Evolutionary conservation across 345 rosid genomes (phyloP).

Genomic region (Aegle marmelos): DNA sequence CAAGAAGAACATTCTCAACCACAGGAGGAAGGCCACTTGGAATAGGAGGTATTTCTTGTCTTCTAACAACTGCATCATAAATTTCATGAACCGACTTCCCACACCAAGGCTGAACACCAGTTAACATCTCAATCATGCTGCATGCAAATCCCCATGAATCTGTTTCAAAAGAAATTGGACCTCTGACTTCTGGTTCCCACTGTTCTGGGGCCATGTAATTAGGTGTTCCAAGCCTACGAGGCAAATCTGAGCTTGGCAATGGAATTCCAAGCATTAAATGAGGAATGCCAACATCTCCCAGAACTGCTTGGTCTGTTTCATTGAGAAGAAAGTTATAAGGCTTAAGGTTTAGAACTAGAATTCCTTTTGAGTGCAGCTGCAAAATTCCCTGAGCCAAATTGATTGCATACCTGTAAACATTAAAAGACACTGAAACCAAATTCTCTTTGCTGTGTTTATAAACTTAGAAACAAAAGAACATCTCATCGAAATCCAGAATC

Average conservation of each 20-base stretch:
- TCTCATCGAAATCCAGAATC: neutral
- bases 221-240: slow-evolving; percentile 74
- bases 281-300: slow-evolving; percentile 85
- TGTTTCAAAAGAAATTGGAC: slow-evolving; percentile 84
- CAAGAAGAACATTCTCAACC: slow-evolving; percentile 62
- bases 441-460: neutral
- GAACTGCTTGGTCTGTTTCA: slow-evolving; percentile 60
- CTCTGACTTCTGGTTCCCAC: slow-evolving; percentile 84
- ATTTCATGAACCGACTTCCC: slow-evolving; percentile 70
- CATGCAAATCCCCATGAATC: slow-evolving; percentile 97
- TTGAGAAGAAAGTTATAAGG: slow-evolving; percentile 72
- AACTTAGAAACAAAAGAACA: neutral
- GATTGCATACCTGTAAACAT: slow-evolving; percentile 62
- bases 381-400: slow-evolving; percentile 65
- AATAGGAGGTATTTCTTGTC: slow-evolving; percentile 64
- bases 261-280: slow-evolving; percentile 69
- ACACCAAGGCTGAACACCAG: slow-evolving; percentile 78
- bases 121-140: slow-evolving; percentile 90
- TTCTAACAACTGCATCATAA: slow-evolving; percentile 58
- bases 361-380: slow-evolving; percentile 66
- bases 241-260: slow-evolving; percentile 59
- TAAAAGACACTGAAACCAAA: slow-evolving; percentile 7
- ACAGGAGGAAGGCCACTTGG: slow-evolving; percentile 76
- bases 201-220: slow-evolving; percentile 99
- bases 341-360: slow-evolving; percentile 75